Percentiles rank a stretch among this genome's conserved stretches.
Evolutionary conservation across 805 yeast species (phyloP).

Genomic region (Debaryomyces hansenii): DNA sequence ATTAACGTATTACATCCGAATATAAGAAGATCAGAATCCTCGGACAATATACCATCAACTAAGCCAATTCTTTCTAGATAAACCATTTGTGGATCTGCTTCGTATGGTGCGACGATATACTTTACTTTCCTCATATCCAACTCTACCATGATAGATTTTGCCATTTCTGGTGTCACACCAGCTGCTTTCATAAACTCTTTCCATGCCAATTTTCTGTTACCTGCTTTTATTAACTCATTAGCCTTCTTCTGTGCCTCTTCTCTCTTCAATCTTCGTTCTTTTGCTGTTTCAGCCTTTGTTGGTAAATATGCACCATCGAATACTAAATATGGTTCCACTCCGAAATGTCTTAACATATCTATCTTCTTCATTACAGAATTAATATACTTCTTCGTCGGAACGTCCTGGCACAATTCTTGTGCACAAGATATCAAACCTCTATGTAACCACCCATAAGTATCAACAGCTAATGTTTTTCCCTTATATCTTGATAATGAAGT

Average conservation of each 20-base stretch:
- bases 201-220: conserved; percentile 61
- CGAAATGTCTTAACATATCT: conserved; percentile 62
- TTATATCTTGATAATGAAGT: conserved; percentile 58
- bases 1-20: conserved; percentile 80
- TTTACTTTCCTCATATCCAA: conserved; percentile 57
- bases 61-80: conserved; percentile 72
- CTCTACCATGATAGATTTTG: conserved; percentile 76
- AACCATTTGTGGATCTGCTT: conserved; percentile 97
- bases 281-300: conserved; percentile 72
- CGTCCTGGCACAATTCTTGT: conserved; percentile 68
- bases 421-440: conserved; percentile 82
- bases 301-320: conserved; percentile 91
- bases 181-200: conserved; percentile 75
- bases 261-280: conserved; percentile 59
- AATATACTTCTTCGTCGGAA: conserved; percentile 71
- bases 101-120: conserved; percentile 94
- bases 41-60: conserved; percentile 86
- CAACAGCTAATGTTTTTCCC: conserved; percentile 86
- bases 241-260: conserved; percentile 60
- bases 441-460: conserved; percentile 96
- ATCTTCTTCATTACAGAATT: conserved; percentile 68
- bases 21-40: conserved; percentile 88
- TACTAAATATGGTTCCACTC: conserved; percentile 81
- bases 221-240: conserved; percentile 46
- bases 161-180: conserved; percentile 88